phyloP scores from a whole-genome alignment of 1,139 yeast genomes.

The Meyerozyma sp. region DNA sequence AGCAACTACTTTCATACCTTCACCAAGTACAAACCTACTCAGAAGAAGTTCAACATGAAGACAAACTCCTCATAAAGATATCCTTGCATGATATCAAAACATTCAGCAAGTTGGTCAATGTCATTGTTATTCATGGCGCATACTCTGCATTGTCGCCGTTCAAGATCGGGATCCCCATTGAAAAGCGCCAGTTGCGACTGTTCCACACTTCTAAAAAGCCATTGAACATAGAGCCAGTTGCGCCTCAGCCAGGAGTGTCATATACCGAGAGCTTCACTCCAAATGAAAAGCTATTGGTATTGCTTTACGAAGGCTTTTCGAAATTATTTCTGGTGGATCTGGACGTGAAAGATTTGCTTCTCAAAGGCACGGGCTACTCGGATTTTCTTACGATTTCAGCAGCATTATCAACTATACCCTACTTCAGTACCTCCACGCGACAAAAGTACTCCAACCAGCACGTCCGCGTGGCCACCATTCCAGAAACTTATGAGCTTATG shows the following conservation, averaged over 20 bases:
- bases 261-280: constrained; percentile 13
- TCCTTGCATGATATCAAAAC: constrained; percentile 81
- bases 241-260: constrained; percentile 14
- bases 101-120: constrained; percentile 57
- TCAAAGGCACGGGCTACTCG: constrained; percentile 68
- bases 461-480: constrained; percentile 17
- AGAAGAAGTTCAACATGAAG: constrained; percentile 13
- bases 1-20: constrained; percentile 25
- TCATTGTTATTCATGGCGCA: constrained; percentile 65
- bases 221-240: constrained; percentile 11
- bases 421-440: constrained; percentile 11
- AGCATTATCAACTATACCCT: constrained; percentile 44
- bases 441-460: constrained; percentile 9
- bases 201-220: constrained; percentile 20
- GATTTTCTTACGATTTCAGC: constrained; percentile 59
- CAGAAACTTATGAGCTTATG: constrained; percentile 59
- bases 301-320: constrained; percentile 30
- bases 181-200: constrained; percentile 49
- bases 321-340: constrained; percentile 33
- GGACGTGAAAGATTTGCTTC: constrained; percentile 51
- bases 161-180: constrained; percentile 62
- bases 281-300: constrained; percentile 19
- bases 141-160: constrained; percentile 54
- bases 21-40: constrained; percentile 33
- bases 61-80: constrained; percentile 52